Base-by-base conservation (phyloP, 129 eudicot species). In the Escallonia herrerae region DNA sequence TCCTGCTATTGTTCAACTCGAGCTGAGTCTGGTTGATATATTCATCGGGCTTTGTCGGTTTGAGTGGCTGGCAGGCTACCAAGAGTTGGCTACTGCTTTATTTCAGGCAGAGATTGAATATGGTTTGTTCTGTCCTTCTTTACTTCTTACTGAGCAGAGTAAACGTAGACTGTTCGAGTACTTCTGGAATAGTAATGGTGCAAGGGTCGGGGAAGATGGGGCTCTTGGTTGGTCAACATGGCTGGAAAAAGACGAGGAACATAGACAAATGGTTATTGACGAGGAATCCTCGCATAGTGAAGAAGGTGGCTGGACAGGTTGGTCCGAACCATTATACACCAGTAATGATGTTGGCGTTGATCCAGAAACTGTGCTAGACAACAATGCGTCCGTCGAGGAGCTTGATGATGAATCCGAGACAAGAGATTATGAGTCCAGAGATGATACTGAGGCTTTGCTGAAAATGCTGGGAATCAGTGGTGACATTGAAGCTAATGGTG, bases 291-390 rank as follows among this genome's bases (percentile, higher is more conserved):
- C 76, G 2, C 62, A 66, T 64, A 66, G 44, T 50, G 95, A 83
- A 40, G 87, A 86, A 83, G 96, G 96, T 62, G 99, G 99, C 14
- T 93, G 99, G 99, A 79, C 96, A 22, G 96, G 99, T 57, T 93
- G 99, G 99, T 78, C 75, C 48, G 87, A 81, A 57, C 84, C 83
- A 37, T 54, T 67, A 60, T 74, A 80, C 22, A 84, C 77, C 76
- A 77, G 52, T 49, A 72, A 65, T 63, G 83, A 69, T 65, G 57
- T 33, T 55, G 62, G 7, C 15, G 81, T 64, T 53, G 40, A 13
- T 57, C 61, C 66, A 56, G 79, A 72, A 33, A 46, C 41, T 64
- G 15, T 67, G 11, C 56, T 39, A 15, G 79, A 57, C 40, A 72
- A 38, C 60, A 81, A 78, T 74, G 58, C 61, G 71, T 87, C 60